Evolutionary conservation across 2,329 filamentous ascomycete species (phyloP).

Genomic region (Aureobasidium sp.): DNA sequence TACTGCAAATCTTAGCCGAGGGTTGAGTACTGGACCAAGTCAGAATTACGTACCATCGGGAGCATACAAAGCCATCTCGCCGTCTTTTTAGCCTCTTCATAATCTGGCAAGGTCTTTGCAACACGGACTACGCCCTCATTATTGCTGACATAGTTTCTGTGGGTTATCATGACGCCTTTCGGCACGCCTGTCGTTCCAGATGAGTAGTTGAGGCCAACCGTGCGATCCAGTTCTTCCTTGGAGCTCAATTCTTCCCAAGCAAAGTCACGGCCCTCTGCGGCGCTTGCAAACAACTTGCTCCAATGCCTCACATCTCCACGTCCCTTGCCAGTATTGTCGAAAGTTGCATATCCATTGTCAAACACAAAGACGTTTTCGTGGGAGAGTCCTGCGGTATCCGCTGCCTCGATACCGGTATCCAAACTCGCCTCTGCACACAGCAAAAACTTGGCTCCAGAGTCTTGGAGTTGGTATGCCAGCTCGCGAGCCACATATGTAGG

Average conservation of each 20-base stretch:
- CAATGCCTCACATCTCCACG: conserved; percentile 51
- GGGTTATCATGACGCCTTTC: conserved; percentile 68
- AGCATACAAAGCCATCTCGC: conserved; percentile 58
- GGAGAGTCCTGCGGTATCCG: conserved; percentile 50
- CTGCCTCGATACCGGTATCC: conserved; percentile 60
- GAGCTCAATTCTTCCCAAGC: conserved; percentile 54
- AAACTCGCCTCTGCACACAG: conserved; percentile 56
- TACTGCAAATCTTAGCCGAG: conserved; percentile 31
- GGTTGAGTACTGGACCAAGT: too few relatives aligned
- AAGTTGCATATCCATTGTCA: conserved; percentile 46
- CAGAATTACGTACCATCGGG: conserved; percentile 45
- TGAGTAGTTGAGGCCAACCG: conserved; percentile 71
- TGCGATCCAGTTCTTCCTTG: conserved; percentile 44
- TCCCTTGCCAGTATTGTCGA: conserved; percentile 32
- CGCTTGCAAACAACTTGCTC: conserved; percentile 52
- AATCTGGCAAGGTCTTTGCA: conserved; percentile 41
- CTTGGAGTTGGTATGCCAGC: conserved; percentile 66
- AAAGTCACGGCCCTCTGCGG: conserved; percentile 50
- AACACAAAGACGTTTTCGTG: conserved; percentile 57
- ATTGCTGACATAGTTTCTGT: conserved; percentile 69
- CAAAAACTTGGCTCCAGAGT: conserved; percentile 62
- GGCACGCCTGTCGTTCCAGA: conserved; percentile 67
- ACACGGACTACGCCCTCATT: conserved; percentile 52
- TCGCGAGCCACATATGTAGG: conserved; percentile 63
- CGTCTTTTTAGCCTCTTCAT: conserved; percentile 37